Conservation (phyloP, 331 rosid species). For the Malus hybrid region DNA sequence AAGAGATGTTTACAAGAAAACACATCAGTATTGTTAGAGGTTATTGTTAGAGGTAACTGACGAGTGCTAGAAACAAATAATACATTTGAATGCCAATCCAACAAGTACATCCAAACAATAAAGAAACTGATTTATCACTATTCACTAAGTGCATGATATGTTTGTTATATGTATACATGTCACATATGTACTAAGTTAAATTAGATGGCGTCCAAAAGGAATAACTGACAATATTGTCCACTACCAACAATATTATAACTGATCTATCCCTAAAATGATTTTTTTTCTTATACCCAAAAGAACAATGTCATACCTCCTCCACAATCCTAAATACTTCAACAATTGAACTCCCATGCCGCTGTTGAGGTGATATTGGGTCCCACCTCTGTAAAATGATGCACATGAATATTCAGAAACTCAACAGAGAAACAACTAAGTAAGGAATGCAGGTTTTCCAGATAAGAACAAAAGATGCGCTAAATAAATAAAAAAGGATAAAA, state of each 20-base stretch:
- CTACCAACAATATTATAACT: neutral
- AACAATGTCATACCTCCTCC: constrained; percentile 65
- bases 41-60: neutral
- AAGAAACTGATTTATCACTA: neutral
- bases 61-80: neutral
- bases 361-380: constrained; percentile 94
- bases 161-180: neutral
- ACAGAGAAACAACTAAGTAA: constrained; percentile 5
- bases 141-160: neutral
- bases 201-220: neutral
- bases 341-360: constrained; percentile 84
- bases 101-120: neutral
- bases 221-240: neutral
- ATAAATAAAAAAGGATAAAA: constrained; percentile 8
- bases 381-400: constrained; percentile 52
- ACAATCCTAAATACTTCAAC: constrained; percentile 97
- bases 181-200: neutral
- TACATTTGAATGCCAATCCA: neutral
- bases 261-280: too few relatives aligned
- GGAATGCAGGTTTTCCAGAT: neutral
- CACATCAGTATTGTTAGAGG: neutral
- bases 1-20: neutral
- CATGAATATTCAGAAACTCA: constrained; percentile 4
- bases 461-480: neutral
- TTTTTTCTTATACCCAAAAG: neutral